Percentiles rank a stretch among this genome's conserved stretches.
Evolutionary conservation across 805 yeast genomes (phyloP).

Genomic region (Hagleromyces aurorensis): DNA sequence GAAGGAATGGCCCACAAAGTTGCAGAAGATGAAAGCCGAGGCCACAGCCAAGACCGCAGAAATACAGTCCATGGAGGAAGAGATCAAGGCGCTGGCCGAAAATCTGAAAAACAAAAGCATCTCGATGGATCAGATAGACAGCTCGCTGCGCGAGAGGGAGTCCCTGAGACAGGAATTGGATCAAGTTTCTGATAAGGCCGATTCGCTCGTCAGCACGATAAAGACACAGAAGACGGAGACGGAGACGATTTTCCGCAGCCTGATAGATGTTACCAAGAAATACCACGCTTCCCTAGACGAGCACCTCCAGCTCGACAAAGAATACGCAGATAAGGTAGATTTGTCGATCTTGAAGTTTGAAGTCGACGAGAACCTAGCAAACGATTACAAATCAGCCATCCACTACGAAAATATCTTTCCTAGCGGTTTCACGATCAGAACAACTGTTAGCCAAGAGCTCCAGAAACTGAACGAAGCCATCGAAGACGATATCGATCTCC

Average conservation of each 20-base stretch:
- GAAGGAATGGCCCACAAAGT: constrained; percentile 51
- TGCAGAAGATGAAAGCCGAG: constrained; percentile 52
- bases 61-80: constrained; percentile 15
- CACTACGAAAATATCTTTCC: constrained; percentile 10
- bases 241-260: constrained; percentile 40
- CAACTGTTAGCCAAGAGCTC: constrained; percentile 28
- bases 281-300: constrained; percentile 49
- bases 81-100: constrained; percentile 35
- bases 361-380: constrained; percentile 11
- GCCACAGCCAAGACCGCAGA: constrained; percentile 32
- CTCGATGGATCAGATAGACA: constrained; percentile 55
- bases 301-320: constrained; percentile 17
- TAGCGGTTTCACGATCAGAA: constrained; percentile 7
- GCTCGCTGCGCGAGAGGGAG: constrained; percentile 54
- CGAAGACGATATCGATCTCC: constrained; percentile 20
- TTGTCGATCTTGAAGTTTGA: constrained; percentile 35
- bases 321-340: constrained; percentile 19
- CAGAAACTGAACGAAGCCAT: constrained; percentile 31
- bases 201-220: constrained; percentile 39
- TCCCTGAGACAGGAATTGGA: constrained; percentile 49
- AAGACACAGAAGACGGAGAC: constrained; percentile 44
- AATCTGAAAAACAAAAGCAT: constrained; percentile 48
- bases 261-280: constrained; percentile 45
- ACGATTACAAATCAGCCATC: constrained; percentile 10
- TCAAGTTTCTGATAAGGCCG: constrained; percentile 35